Evolutionary conservation across 2,329 filamentous ascomycete genomes (phyloP), one percentile per base, ranked within the genome.

Genomic region (Hypocreales sp.): DNA sequence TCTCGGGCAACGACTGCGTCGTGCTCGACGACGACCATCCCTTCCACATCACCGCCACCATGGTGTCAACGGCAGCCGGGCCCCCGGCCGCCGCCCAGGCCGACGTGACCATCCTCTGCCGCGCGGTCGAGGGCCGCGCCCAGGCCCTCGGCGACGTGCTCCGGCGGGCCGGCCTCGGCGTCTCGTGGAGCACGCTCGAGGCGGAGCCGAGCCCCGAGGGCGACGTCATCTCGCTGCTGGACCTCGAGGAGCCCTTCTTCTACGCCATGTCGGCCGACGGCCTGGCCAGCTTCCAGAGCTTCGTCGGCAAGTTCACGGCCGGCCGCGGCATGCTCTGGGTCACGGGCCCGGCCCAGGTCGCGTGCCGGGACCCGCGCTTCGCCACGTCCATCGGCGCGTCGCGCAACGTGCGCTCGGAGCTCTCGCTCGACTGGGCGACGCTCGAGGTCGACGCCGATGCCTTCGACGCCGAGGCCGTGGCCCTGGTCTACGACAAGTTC

Each of bases 191-290:
- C 10, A 27, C 24, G 10, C 12, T 35, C 5, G 25, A 28, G 7
- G 10, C 31, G 9, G 12, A 26, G 10, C 8, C 24, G 5, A 20
- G 4, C 5, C 17, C 17, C 8, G 17, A 20, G 4, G 24, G 9
- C 4, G 27, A 37, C 13, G 20, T 35, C 22, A 31, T 40, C 9
- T 35, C 31, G 2, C 32, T 31, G 2, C 13, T 40, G 11, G 38
- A 40, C 19, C 23, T 40, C 1, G 26, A 40, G 10, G 16, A 19
- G 6, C 36, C 37, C 1, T 41, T 31, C 13, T 33, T 41, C 2
- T 20, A 32, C 16, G 19, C 26, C 5, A 35, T 37, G 4, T 27
- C 27, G 5, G 5, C 28, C 6, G n/a, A 28, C 8, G 14, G 16
- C 4, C 39, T 35, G n/a, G 19, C 21, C 0, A 20, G 12, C 7